These are phyloP conservation scores for Tricholoma bakamatsutake DNA, from an alignment of 768 basidiomycete species.

Conservation along the genomic window DNA sequence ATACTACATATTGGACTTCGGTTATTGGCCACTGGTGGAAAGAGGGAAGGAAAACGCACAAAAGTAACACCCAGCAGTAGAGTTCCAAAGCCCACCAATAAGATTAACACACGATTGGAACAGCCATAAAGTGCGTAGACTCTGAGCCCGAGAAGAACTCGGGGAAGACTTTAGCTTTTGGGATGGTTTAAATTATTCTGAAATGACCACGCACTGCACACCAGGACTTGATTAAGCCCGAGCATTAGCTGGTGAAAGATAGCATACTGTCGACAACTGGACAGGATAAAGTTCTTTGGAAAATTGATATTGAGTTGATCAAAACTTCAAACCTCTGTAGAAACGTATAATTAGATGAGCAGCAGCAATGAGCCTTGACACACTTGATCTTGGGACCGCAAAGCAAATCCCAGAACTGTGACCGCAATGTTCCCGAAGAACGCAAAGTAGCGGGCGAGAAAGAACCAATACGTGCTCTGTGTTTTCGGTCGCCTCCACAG, in stretches of 20 bases:
- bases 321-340: constrained; percentile 9
- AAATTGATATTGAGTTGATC: not conserved
- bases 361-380: constrained; percentile 1
- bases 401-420: constrained; percentile 23
- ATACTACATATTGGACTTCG: constrained; percentile 28
- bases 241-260: constrained; percentile 37
- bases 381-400: constrained; percentile 15
- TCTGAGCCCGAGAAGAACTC: constrained; percentile 41
- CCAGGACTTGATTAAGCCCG: constrained; percentile 37
- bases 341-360: not conserved
- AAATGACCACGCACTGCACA: constrained; percentile 33
- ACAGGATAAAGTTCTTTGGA: not conserved
- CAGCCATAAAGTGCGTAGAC: constrained; percentile 45
- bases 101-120: constrained; percentile 30
- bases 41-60: constrained; percentile 25
- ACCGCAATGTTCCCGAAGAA: constrained; percentile 33
- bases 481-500: constrained; percentile 40
- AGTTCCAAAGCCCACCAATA: constrained; percentile 26
- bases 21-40: not conserved
- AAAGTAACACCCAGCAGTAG: constrained; percentile 25
- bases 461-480: constrained; percentile 37
- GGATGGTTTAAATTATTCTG: not conserved
- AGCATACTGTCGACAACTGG: constrained; percentile 35
- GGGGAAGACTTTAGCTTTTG: not conserved
- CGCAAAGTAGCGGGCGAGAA: constrained; percentile 44